Evolutionary conservation across 2,329 filamentous ascomycete species (phyloP), one percentile per base, ranked within the genome.

Genomic region (Colletotrichum sansevieriae): DNA sequence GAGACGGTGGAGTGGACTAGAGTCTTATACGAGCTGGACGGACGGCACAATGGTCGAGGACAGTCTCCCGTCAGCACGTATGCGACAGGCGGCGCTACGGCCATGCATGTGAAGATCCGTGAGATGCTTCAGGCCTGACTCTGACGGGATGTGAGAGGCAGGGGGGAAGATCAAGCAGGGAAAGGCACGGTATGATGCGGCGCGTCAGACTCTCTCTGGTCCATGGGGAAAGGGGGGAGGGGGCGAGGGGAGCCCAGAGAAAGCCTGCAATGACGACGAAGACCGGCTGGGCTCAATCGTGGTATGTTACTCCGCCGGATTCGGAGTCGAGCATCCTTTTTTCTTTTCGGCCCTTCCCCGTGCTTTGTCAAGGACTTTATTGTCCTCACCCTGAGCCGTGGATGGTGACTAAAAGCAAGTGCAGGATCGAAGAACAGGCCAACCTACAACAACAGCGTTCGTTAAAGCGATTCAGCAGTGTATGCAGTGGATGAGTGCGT

Each of bases 61-160:
- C 47, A 41, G 39, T 68, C 29, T 29, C 47, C 41, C 18, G 49
- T 68, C 55, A 61, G 55, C 55, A 20, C 41, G 37, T 41, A 35
- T 68, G 55, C 55, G 55, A 68, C 56, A 35, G 51, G 55, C 56
- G 37, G 49, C 62, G 66, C 66, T 68, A 56, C 61, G 66, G 66
- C 62, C 66, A 65, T n/a, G 49, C 62, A 68, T 56, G 55, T 44
- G 49, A 60, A 65, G 18, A 60, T 60, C 49, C 33, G 62, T 49
- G 49, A 68, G 49, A 35, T 49, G 63, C 62, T 55, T 43, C 22
- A 47, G 35, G 18, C 39, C 55, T 49, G 62, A 65, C 62, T 54
- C 54, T 44, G 49, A 43, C 13, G 12, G 18, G 29, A 41, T 35
- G 46, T 20, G 43, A 54, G 51, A 8, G 47, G 52, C 52, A 41